Conservation (phyloP, 2,329 filamentous ascomycete species). For the Pseudogymnoascus sp. region DNA sequence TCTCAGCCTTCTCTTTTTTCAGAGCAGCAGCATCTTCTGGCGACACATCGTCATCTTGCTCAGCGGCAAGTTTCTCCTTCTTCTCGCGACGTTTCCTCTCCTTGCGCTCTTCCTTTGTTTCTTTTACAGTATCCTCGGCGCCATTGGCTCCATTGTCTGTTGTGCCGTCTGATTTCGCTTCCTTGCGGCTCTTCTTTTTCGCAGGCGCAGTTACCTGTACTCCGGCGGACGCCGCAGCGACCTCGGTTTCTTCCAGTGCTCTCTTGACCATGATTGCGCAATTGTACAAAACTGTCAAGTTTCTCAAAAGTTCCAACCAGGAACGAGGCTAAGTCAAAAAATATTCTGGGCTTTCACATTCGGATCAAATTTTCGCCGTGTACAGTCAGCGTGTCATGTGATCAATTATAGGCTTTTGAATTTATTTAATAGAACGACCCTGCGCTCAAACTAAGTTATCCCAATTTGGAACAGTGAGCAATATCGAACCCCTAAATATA, state of each 20-base stretch:
- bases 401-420: conserved; percentile 3
- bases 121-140: conserved; percentile 22
- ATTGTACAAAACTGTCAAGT: conserved; percentile 8
- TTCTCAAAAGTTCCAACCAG: neutral
- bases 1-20: conserved; percentile 28
- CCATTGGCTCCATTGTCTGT: conserved; percentile 26
- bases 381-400: conserved; percentile 6
- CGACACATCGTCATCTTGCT: conserved; percentile 21
- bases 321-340: conserved; percentile 7
- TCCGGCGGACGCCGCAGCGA: conserved; percentile 13
- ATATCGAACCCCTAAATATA: conserved; percentile 9
- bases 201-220: conserved; percentile 10
- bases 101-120: conserved; percentile 30
- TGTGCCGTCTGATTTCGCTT: conserved; percentile 20
- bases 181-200: conserved; percentile 25
- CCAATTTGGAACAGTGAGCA: conserved; percentile 6
- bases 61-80: conserved; percentile 16
- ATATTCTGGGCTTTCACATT: conserved; percentile 2
- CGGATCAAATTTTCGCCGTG: conserved; percentile 8
- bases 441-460: conserved; percentile 7
- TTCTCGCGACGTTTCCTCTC: conserved; percentile 35
- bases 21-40: conserved; percentile 25
- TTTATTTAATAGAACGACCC: conserved; percentile 2
- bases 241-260: conserved; percentile 24
- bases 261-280: conserved; percentile 26